Base-by-base conservation (phyloP, 768 basidiomycete species). In the Leccinum longicurvipes region DNA sequence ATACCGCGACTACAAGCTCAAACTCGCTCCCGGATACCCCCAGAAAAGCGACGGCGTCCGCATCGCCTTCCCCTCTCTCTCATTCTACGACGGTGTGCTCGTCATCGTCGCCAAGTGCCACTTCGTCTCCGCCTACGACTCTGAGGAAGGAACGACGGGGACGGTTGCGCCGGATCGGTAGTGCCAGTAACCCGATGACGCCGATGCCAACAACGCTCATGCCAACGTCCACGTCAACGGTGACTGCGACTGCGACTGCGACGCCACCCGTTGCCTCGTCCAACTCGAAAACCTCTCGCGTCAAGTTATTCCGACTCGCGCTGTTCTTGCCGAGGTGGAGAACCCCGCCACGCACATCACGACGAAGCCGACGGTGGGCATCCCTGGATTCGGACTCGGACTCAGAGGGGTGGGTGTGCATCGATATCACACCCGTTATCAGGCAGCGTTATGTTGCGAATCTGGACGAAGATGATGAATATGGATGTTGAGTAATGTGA, bases 361-460 rank as follows among this genome's bases (percentile, higher is more conserved):
- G 39, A 19, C 39, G 39, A 41, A 41, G 39, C 19, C 39, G 39
- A 19, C 39, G 39, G 11, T 41, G 39, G 39, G 19, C 39, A 3
- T 60, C 57, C 8, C 36, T 32, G 10, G 67, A 36, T 27, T 59
- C 57, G 29, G 70, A 65, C 23, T 23, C 23, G 14, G 44, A 24
- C 9, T 25, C 44, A 10, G 47, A 47, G 1, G 72, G 68, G 10
- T 71, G 72, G 70, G 64, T 71, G 19, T 66, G 58, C 41, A 60
- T 71, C 53, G 70, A 73, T 4, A 50, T 73, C 25, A 66, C 59
- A 6, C 67, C 70, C 3, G 15, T 55, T 47, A 62, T 71, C 28
- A 46, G 49, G 39, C 60, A 68, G 47, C 66, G 47, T 19, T 58
- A 51, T 27, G 44, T 71, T 1, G 34, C 59, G 6, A 19, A 59